Conservation (phyloP, 2,329 filamentous ascomycete genomes). For the Ilyonectria destructans region DNA sequence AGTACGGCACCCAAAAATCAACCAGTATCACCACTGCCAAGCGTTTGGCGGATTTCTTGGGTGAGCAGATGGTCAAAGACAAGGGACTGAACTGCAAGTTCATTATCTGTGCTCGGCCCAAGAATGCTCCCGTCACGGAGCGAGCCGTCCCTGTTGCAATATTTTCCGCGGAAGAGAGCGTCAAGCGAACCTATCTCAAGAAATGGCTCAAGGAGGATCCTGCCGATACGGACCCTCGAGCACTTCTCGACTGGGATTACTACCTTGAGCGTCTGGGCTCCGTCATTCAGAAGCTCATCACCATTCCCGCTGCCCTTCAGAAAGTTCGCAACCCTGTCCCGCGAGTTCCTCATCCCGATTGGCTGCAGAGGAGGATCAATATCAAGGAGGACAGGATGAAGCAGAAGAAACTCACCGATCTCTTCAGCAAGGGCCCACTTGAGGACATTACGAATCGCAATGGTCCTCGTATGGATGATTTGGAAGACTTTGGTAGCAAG, state of each 20-base stretch:
- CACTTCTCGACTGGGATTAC: slow-evolving; percentile 96
- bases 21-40: slow-evolving; percentile 99
- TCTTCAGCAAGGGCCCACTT: slow-evolving; percentile 78
- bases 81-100: slow-evolving; percentile 99
- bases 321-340: slow-evolving; percentile 96
- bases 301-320: slow-evolving; percentile 95
- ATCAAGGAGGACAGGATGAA: slow-evolving; percentile 98
- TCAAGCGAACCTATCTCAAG: slow-evolving; percentile 90
- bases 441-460: slow-evolving; percentile 80
- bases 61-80: slow-evolving; percentile 99
- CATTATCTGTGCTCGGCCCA: slow-evolving; percentile 92
- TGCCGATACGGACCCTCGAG: slow-evolving; percentile 89
- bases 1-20: slow-evolving; percentile 96
- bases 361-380: slow-evolving; percentile 94
- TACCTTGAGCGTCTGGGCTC: slow-evolving; percentile 96
- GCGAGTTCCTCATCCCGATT: slow-evolving; percentile 93
- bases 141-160: slow-evolving; percentile 96
- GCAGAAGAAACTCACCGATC: slow-evolving; percentile 97
- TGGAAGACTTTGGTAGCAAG: slow-evolving; percentile 86
- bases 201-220: slow-evolving; percentile 98
- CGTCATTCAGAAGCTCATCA: slow-evolving; percentile 98
- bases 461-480: slow-evolving; percentile 72
- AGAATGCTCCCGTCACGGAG: slow-evolving; percentile 93
- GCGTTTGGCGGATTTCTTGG: slow-evolving; percentile 94
- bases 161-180: slow-evolving; percentile 91